phyloP scores from a whole-genome alignment of 2,329 filamentous ascomycete genomes.

The Aspergillus sp. region DNA sequence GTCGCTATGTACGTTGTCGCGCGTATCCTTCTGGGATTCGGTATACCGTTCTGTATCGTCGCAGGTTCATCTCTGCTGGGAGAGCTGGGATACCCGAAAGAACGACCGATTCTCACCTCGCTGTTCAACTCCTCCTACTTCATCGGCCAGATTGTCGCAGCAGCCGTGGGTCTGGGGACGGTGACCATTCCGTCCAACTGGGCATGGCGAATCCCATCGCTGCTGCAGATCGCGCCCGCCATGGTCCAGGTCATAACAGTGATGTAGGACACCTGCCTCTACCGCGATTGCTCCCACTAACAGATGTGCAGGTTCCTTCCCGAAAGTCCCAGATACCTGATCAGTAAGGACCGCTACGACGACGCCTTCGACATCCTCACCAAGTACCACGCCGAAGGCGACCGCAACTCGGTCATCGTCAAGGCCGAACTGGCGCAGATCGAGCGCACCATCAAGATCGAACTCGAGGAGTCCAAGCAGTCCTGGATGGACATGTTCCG shows the following conservation, averaged over 20 bases:
- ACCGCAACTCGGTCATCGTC: constrained; percentile 51
- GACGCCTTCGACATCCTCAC: constrained; percentile 29
- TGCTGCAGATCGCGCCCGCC: constrained; percentile 40
- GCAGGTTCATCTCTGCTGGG: constrained; percentile 58
- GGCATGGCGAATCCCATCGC: constrained; percentile 48
- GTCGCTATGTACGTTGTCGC: constrained; percentile 60
- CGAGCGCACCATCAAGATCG: constrained; percentile 53
- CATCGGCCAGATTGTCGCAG: constrained; percentile 28
- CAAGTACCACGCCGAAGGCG: constrained; percentile 53
- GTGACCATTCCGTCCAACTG: constrained; percentile 36
- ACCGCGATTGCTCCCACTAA: neutral
- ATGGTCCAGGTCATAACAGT: constrained; percentile 23
- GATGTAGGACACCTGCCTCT: constrained; percentile 17
- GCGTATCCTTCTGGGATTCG: constrained; percentile 59
- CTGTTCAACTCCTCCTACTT: constrained; percentile 55
- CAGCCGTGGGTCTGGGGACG: constrained; percentile 27
- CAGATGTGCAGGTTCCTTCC: constrained; percentile 20
- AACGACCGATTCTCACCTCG: constrained; percentile 58
- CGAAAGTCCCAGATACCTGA: constrained; percentile 24
- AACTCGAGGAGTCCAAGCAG: constrained; percentile 43
- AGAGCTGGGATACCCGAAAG: constrained; percentile 60
- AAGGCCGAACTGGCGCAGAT: constrained; percentile 62
- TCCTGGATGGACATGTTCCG: constrained; percentile 28
- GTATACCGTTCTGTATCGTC: constrained; percentile 60
- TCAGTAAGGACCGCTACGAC: constrained; percentile 25